phyloP scores from a whole-genome alignment of 2,329 filamentous ascomycete genomes.

The Sporothrix humicola region DNA sequence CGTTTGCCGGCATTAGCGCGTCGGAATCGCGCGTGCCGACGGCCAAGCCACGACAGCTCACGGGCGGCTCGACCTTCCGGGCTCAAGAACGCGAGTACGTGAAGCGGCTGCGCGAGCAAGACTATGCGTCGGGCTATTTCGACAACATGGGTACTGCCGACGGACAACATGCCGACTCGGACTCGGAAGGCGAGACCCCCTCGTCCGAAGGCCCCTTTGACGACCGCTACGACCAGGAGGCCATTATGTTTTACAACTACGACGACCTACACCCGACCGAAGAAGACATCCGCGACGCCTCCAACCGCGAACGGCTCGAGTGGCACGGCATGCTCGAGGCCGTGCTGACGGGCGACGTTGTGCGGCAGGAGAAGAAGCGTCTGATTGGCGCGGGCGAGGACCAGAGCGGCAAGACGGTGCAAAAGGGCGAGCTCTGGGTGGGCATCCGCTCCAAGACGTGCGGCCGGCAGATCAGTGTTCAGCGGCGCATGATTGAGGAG shows the following conservation, averaged over 20 bases:
- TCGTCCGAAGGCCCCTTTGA: constrained; percentile 84
- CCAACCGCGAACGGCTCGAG: constrained; percentile 87
- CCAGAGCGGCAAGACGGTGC: constrained; percentile 64
- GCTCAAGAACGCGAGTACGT: constrained; percentile 95
- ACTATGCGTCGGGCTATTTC: constrained; percentile 69
- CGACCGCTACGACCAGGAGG: constrained; percentile 88
- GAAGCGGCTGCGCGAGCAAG: constrained; percentile 82
- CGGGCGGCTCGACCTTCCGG: constrained; percentile 59
- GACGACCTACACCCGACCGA: constrained; percentile 86
- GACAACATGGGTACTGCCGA: constrained; percentile 69
- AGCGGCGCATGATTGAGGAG: constrained; percentile 87
- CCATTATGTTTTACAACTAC: constrained; percentile 88
- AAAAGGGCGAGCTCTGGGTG: constrained; percentile 84
- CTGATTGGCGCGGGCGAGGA: constrained; percentile 77
- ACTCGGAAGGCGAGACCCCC: constrained; percentile 89
- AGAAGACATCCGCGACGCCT: constrained; percentile 86
- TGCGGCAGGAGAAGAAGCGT: constrained; percentile 96
- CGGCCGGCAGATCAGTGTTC: constrained; percentile 81
- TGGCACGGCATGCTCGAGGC: constrained; percentile 99
- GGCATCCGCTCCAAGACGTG: constrained; percentile 83
- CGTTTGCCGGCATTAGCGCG: constrained; percentile 40
- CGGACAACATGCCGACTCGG: constrained; percentile 72
- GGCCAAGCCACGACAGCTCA: constrained; percentile 58
- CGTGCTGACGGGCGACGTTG: constrained; percentile 93
- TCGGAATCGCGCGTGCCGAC: constrained; percentile 51